Percentiles rank a stretch among this genome's conserved stretches.
phyloP scores from a whole-genome alignment of 331 rosid genomes.

The Cucumis variabilis region DNA sequence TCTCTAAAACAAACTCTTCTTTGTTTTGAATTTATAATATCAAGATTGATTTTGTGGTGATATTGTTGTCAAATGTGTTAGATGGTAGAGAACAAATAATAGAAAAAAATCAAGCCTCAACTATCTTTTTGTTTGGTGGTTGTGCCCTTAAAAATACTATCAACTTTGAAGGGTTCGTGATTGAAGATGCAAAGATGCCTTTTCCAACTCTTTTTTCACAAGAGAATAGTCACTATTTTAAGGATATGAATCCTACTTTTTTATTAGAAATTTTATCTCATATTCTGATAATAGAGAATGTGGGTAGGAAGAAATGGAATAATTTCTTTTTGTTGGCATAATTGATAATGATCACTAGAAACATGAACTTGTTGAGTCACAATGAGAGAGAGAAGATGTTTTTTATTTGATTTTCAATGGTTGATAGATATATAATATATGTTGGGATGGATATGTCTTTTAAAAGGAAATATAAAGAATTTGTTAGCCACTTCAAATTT shows the following conservation, averaged over 20 bases:
- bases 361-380: not conserved
- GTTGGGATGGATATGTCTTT: constrained; percentile 58
- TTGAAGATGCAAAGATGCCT: constrained; percentile 29
- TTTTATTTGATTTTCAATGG: constrained; percentile 14
- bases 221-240: not conserved
- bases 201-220: not conserved
- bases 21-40: not conserved
- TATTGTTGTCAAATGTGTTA: constrained; percentile 19
- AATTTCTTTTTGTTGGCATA: not conserved
- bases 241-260: not conserved
- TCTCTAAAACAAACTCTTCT: not conserved
- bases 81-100: constrained; percentile 11
- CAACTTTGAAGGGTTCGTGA: constrained; percentile 13
- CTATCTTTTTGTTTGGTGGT: constrained; percentile 30
- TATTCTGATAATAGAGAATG: constrained; percentile 15
- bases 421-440: not conserved
- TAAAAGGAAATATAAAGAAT: not conserved
- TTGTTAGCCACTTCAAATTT: not conserved
- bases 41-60: constrained; percentile 20
- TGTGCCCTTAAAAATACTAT: constrained; percentile 17
- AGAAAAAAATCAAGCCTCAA: not conserved
- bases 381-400: not conserved
- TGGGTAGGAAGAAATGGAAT: not conserved
- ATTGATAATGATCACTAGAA: not conserved
- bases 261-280: not conserved